A percentile compares a stretch with the other conserved stretches of the same genome.
Evolutionary conservation across 371 early-diverging fungal genomes (phyloP).

Genomic region (Lichtheimia corymbifera): DNA sequence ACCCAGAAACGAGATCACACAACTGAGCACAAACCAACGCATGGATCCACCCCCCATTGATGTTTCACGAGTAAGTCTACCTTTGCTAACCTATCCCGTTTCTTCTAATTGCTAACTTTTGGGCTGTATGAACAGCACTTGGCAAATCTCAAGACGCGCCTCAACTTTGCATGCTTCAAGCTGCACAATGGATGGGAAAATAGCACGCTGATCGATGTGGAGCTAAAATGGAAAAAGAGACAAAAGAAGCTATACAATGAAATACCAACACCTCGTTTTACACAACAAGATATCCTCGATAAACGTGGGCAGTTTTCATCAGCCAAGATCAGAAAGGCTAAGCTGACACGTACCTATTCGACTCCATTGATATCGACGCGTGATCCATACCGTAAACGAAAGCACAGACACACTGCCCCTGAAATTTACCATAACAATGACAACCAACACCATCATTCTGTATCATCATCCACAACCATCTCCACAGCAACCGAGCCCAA

Average conservation of each 20-base stretch:
- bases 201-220: slow-evolving; percentile 35
- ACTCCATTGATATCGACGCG: slow-evolving; percentile 10
- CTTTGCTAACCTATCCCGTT: not conserved
- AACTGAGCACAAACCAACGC: not conserved
- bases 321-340: slow-evolving; percentile 12
- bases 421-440: not conserved
- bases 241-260: slow-evolving; percentile 28
- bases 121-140: slow-evolving; percentile 22
- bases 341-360: slow-evolving; percentile 25
- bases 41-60: slow-evolving; percentile 5
- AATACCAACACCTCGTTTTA: slow-evolving; percentile 43
- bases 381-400: slow-evolving; percentile 11
- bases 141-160: slow-evolving; percentile 28
- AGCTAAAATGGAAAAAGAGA: slow-evolving; percentile 35
- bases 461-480: not conserved
- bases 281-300: slow-evolving; percentile 43
- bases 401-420: not conserved
- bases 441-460: not conserved
- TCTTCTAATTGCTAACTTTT: not conserved
- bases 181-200: slow-evolving; percentile 43
- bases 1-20: not conserved
- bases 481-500: not conserved
- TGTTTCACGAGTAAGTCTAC: slow-evolving; percentile 19
- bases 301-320: slow-evolving; percentile 20
- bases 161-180: slow-evolving; percentile 46